A percentile compares a stretch with the other conserved stretches of the same genome.
phyloP scores from a whole-genome alignment of 345 rosid species.

The Eutrema yunnanense region DNA sequence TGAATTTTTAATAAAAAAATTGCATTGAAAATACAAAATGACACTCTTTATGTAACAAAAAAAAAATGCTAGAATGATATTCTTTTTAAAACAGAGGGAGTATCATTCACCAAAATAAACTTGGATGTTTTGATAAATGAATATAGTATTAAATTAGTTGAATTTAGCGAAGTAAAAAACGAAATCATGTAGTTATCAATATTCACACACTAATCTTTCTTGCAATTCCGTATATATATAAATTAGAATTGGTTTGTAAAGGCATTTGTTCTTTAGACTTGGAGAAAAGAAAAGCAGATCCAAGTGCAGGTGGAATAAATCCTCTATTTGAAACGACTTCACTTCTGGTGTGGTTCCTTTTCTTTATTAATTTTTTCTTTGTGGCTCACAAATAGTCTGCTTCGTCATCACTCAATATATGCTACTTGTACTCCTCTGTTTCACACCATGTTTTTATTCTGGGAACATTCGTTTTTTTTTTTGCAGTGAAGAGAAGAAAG shows the following conservation, averaged over 20 bases:
- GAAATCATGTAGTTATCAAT: neutral
- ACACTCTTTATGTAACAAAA: no score
- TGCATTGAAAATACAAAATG: no score
- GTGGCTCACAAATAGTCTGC: constrained; percentile 17
- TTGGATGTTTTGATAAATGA: neutral
- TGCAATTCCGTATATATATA: neutral
- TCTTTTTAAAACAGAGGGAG: no score
- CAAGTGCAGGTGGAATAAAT: constrained; percentile 29
- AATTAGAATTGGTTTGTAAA: neutral
- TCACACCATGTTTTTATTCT: constrained; percentile 11
- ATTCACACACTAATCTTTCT: constrained; percentile 6
- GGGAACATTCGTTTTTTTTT: constrained; percentile 15
- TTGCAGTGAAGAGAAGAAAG: neutral
- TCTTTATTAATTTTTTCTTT: neutral
- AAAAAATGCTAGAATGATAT: no score
- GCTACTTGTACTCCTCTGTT: constrained; percentile 7
- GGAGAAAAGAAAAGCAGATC: neutral
- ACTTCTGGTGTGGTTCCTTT: neutral
- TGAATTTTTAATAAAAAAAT: no score
- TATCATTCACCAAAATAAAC: neutral
- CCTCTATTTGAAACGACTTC: constrained; percentile 26
- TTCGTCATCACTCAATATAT: constrained; percentile 21
- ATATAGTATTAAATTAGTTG: neutral
- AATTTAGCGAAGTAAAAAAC: neutral
- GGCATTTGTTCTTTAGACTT: constrained; percentile 27